These are phyloP conservation scores for Botrytis pseudocinerea DNA, from an alignment of 2,329 filamentous ascomycete genomes.

Conservation along the genomic window DNA sequence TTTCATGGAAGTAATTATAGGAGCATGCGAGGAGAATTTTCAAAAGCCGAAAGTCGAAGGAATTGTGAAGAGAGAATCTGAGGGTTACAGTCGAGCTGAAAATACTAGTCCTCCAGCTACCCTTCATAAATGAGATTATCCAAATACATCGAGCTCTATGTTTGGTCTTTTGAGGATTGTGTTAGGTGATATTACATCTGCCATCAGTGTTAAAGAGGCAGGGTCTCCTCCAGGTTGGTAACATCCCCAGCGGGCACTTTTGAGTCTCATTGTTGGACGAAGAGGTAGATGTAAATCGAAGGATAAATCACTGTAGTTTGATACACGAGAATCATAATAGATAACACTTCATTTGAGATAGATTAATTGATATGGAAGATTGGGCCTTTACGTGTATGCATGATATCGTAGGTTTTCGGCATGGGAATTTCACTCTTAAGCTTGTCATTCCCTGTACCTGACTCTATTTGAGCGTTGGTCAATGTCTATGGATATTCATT, in stretches of 20 bases:
- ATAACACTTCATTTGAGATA: not conserved
- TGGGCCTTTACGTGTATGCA: rapidly evolving
- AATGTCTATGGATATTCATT: not conserved
- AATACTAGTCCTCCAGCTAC: not conserved
- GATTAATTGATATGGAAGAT: not conserved
- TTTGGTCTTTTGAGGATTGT: not conserved
- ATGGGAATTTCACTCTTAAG: rapidly evolving
- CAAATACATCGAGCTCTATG: not conserved
- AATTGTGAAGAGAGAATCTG: not conserved
- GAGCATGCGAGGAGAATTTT: not conserved
- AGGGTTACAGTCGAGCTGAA: not conserved
- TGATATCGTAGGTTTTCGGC: not conserved
- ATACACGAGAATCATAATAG: not conserved
- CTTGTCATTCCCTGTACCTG: not conserved
- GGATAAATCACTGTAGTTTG: not conserved
- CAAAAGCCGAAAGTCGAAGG: not conserved
- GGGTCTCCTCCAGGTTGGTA: no score
- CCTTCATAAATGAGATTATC: not conserved
- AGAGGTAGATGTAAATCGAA: no score
- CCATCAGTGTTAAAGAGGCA: no score
- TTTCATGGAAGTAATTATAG: not conserved
- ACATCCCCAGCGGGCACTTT: not conserved
- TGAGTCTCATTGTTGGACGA: not conserved
- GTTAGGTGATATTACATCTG: no score
- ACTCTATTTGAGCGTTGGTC: no score